Evolutionary conservation across 2,329 filamentous ascomycete species (phyloP).

Genomic region (Microdochium trichocladiopsis): DNA sequence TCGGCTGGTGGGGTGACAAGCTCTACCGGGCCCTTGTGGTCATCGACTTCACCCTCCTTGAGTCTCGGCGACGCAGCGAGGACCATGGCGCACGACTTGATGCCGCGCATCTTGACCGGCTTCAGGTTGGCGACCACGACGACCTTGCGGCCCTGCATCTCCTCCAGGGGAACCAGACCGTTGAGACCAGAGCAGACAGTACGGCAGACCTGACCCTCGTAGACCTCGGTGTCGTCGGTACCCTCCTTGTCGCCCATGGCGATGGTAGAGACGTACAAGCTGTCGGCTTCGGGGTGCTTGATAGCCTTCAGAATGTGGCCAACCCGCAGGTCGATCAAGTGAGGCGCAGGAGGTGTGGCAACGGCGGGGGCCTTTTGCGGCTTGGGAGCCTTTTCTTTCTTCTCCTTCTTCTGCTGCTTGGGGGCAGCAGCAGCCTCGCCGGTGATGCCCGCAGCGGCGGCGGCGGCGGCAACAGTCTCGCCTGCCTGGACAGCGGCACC

Average conservation of each 20-base stretch:
- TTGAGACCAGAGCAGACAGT: constrained; percentile 97
- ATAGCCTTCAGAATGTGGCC: constrained; percentile 95
- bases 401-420: constrained; percentile 66
- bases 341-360: constrained; percentile 72
- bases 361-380: constrained; percentile 59
- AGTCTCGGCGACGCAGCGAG: constrained; percentile 83
- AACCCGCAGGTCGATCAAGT: constrained; percentile 88
- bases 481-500: constrained; percentile 43
- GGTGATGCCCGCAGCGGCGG: constrained; percentile 31
- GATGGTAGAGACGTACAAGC: constrained; percentile 90
- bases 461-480: constrained; percentile 34
- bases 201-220: constrained; percentile 84
- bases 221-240: constrained; percentile 82
- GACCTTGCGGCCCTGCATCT: constrained; percentile 96
- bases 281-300: constrained; percentile 95
- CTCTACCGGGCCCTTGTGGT: constrained; percentile 88
- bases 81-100: constrained; percentile 74
- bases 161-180: constrained; percentile 82
- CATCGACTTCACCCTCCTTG: constrained; percentile 73
- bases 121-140: constrained; percentile 97
- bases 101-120: constrained; percentile 96
- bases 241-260: constrained; percentile 84
- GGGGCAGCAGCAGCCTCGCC: constrained; percentile 18
- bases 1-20: constrained; percentile 77
- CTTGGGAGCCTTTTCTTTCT: constrained; percentile 84